phyloP scores from a whole-genome alignment of 2,329 filamentous ascomycete species.

The Arthrobotrys conoides region DNA sequence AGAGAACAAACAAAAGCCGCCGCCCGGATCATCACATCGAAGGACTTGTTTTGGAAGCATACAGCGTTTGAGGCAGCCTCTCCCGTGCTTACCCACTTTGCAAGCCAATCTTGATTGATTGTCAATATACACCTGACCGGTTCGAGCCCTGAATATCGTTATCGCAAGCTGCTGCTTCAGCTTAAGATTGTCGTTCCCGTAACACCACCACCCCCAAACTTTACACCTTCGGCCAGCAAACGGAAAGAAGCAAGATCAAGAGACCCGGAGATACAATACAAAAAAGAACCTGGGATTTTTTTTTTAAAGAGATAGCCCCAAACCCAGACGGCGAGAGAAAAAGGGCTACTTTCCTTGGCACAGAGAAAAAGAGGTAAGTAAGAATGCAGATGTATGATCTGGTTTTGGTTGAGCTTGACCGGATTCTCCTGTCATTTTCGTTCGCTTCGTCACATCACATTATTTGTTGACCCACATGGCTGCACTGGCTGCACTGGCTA shows the following conservation, averaged over 20 bases:
- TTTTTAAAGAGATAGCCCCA: slow-evolving; percentile 20
- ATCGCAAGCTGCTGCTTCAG: slow-evolving; percentile 17
- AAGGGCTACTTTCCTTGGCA: slow-evolving; percentile 27
- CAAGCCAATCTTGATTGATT: slow-evolving; percentile 6
- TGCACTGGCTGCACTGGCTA: slow-evolving; percentile 12
- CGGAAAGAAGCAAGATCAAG: slow-evolving; percentile 34
- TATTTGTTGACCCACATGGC: slow-evolving; percentile 43
- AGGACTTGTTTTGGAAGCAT: slow-evolving; percentile 53
- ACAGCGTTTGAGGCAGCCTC: slow-evolving; percentile 46
- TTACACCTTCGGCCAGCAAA: no score
- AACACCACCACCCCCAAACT: background rate
- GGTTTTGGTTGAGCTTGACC: slow-evolving; percentile 39
- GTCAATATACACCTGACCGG: slow-evolving; percentile 46
- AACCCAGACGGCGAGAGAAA: slow-evolving; percentile 24
- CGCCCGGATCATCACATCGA: slow-evolving; percentile 40
- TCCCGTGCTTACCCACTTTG: slow-evolving; percentile 11
- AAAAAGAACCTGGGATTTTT: background rate
- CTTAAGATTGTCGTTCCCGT: slow-evolving; percentile 21
- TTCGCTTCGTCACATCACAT: slow-evolving; percentile 57
- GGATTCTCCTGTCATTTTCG: slow-evolving; percentile 52
- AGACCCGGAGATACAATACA: background rate
- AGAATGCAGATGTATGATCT: slow-evolving; percentile 8
- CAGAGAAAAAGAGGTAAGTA: slow-evolving; percentile 26
- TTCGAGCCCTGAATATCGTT: slow-evolving; percentile 17
- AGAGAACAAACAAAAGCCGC: slow-evolving; percentile 17